Base-by-base conservation (phyloP, 352 stramenopile species). In the Phytophthora litchii region DNA sequence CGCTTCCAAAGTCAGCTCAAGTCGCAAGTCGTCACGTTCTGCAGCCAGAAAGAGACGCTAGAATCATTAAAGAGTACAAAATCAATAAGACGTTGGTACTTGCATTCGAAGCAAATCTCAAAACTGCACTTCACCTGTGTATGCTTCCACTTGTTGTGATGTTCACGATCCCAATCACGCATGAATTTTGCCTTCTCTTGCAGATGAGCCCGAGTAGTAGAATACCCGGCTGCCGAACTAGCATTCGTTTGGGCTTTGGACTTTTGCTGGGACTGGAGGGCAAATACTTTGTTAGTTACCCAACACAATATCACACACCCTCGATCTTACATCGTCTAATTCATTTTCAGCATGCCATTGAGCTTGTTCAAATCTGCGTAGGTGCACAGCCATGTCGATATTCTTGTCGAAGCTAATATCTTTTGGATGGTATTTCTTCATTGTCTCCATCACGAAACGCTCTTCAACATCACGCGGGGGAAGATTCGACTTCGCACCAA, bases 371-470 rank as follows among this genome's bases (percentile, higher is more conserved):
- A 89, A 92, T 41, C 80, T 83, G 14, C 80, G 69, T 45, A 89
- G 54, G 23, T 92, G 61, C 6, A 92, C 72, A 0, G 65, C 76
- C 76, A 87, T 92, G 56, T 92, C 74, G 49, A 92, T 60, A n/a
- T 68, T 67, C 48, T 91, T 88, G 51, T 77, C 41, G 54, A 89
- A 89, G 11, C 57, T 46, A 17, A 88, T 46, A 0, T 83, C 65
- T 13, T 54, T 74, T 6, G 83, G 80, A 8, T 77, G 70, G 10
- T 78, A 69, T 41, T 75, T 60, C n/a, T 76, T 63, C 10, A 47
- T 66, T 3, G 62, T 81, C 16, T 79, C 56, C 23, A 58, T 60
- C 13, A 88, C 51, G 29, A 92, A 89, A 1, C 76, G 72, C 55
- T 90, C 68, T 37, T 85, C 80, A 12, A 87, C 41, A 52, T 90